A percentile compares a stretch with the other conserved stretches of the same genome.
Evolutionary conservation across 2,329 filamentous ascomycete species (phyloP).

Genomic region (Ophiocordyceps polyrhachis-furcata): DNA sequence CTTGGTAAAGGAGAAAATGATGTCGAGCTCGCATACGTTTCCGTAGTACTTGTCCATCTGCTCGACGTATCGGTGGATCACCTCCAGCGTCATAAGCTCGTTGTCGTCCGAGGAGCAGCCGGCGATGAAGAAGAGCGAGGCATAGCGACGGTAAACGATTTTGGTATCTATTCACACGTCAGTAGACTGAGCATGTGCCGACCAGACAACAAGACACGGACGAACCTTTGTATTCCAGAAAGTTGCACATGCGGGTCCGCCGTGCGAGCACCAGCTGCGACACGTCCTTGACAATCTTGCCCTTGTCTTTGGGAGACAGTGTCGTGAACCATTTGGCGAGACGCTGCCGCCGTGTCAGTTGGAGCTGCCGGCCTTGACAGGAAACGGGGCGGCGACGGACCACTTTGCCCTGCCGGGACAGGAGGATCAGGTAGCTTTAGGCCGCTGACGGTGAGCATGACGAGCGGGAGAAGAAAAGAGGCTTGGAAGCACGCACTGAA

Average conservation of each 20-base stretch:
- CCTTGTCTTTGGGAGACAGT: constrained; percentile 92
- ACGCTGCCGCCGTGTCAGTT: constrained; percentile 37
- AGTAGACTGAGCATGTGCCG: not conserved
- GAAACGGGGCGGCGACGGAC: constrained; percentile 35
- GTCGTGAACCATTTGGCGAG: constrained; percentile 99
- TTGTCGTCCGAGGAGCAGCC: constrained; percentile 96
- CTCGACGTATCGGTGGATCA: constrained; percentile 97
- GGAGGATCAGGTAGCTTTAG: constrained; percentile 80
- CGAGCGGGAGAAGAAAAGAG: not conserved
- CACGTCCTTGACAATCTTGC: constrained; percentile 99
- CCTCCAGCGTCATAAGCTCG: constrained; percentile 92
- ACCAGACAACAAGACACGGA: not conserved
- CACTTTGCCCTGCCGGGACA: constrained; percentile 98
- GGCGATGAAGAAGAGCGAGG: constrained; percentile 97
- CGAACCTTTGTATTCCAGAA: constrained; percentile 94
- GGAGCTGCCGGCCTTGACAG: not conserved
- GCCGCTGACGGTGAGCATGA: constrained; percentile 6
- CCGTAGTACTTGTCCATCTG: constrained; percentile 99
- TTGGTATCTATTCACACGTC: constrained; percentile 55
- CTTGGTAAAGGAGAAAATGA: constrained; percentile 99
- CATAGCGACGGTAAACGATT: constrained; percentile 96
- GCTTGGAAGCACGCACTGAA: constrained; percentile 18
- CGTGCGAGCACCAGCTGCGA: constrained; percentile 91
- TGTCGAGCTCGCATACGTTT: constrained; percentile 97
- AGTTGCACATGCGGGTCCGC: constrained; percentile 98